Conservation (phyloP, 108 stramenopile species). For the Cylindrotheca fusiformis region DNA sequence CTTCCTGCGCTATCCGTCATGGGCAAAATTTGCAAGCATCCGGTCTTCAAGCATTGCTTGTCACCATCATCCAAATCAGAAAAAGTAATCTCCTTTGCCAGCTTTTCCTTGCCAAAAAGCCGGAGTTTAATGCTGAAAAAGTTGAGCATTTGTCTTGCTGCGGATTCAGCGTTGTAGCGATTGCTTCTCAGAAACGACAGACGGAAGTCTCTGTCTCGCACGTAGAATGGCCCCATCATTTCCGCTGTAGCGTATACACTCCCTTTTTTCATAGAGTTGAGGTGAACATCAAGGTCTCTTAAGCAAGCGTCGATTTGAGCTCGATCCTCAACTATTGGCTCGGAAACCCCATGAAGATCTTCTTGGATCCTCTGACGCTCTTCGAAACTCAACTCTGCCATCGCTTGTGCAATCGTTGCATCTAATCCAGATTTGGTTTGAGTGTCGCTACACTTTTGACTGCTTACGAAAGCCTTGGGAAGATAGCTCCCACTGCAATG, state of each 20-base stretch:
- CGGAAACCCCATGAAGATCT: constrained; percentile 15
- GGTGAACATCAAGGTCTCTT: background rate
- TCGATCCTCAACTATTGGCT: background rate
- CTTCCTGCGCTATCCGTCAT: constrained; percentile 11
- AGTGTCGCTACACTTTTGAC: too few relatives aligned
- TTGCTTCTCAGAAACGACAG: constrained; percentile 10
- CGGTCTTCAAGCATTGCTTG: constrained; percentile 2
- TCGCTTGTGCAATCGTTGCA: background rate
- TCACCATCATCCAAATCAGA: constrained; percentile 10
- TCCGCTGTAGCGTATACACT: background rate
- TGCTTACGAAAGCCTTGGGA: too few relatives aligned
- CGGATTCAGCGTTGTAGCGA: constrained; percentile 1
- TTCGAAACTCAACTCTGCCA: background rate
- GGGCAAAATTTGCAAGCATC: constrained; percentile 13
- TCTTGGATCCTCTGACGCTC: constrained; percentile 4
- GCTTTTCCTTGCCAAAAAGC: constrained; percentile 13
- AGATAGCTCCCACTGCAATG: too few relatives aligned
- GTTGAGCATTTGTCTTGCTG: background rate
- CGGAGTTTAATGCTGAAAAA: constrained; percentile 7
- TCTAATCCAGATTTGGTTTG: background rate
- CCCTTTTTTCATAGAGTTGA: background rate
- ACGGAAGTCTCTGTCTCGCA: background rate
- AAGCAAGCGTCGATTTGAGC: background rate
- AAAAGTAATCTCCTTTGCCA: constrained; percentile 7
- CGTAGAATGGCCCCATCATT: background rate